Conservation (phyloP, 306 rosid genomes). For the Cucumis melo region DNA sequence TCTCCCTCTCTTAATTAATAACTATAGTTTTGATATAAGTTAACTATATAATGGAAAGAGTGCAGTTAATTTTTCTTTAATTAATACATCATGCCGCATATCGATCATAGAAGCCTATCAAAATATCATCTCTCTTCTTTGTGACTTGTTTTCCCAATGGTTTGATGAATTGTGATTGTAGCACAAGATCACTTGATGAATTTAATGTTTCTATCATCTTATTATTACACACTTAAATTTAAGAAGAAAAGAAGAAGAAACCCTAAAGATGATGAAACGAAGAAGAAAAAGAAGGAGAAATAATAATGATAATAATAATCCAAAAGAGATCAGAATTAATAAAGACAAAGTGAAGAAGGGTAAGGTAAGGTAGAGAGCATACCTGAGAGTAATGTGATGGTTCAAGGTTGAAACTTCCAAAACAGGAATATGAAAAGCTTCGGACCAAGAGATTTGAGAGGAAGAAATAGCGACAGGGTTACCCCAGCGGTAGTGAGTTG, state of each 20-base stretch:
- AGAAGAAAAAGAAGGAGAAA: neutral
- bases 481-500: slow-evolving; percentile 63
- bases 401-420: slow-evolving; percentile 25
- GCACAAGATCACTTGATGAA: neutral
- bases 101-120: neutral
- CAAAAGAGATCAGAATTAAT: neutral
- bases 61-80: neutral
- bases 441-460: slow-evolving; percentile 53
- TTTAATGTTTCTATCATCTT: neutral
- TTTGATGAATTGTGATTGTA: neutral
- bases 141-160: neutral
- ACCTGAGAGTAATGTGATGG: slow-evolving; percentile 36
- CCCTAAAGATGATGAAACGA: neutral
- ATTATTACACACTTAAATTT: neutral
- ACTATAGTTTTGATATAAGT: neutral
- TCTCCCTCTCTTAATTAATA: neutral
- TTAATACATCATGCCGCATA: neutral
- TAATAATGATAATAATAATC: too few species aligned
- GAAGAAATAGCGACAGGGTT: slow-evolving; percentile 35
- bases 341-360: neutral
- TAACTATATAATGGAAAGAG: neutral
- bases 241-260: too few species aligned
- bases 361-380: neutral
- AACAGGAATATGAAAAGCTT: slow-evolving; percentile 46
- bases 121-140: neutral